Evolutionary conservation across 2,329 filamentous ascomycete species (phyloP), one percentile per base, ranked within the genome.

Genomic region (Orbilia javanica): DNA sequence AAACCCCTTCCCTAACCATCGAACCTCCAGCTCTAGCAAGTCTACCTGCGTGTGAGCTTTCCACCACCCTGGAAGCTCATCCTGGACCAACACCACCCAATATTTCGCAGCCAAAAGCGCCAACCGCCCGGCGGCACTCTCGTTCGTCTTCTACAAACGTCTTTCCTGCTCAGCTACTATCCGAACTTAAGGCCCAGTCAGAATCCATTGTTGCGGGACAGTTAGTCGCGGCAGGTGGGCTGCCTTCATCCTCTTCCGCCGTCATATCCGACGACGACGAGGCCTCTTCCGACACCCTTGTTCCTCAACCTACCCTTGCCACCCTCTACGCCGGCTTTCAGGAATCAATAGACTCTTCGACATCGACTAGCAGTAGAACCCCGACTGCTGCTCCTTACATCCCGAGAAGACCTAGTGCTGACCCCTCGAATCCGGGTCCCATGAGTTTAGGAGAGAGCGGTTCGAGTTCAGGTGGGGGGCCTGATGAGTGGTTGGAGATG

Each of bases 401-500:
- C 22, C 64, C 62, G 20, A 52, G 50, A 65, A 76, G 68, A 72
- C 72, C 72, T 65, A 75, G 71, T 66, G 77, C 79, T 62, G 80
- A 79, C 50, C 79, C 70, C 62, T 80, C 69, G 69, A 77, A 79
- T 29, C 66, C 65, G 44, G 65, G 63, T 66, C 82, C 74, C 31
- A 88, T 88, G 86, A 84, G 83, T 53, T 86, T 86, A 81, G 85
- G 87, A 76, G 87, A 86, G 80, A 88, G 89, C 80, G 89, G 97
- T 81, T 95, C 96, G 74, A 93, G 90, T 80, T 90, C 92, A 72
- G 93, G 93, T 84, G 93, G 94, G 44, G 93, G 93, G 13, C 90
- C 96, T 36, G 93, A 97, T 84, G 94, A 98, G 86, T 99, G 96
- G 96, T 88, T 99, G 34, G 93, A 96, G 83, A 93, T 96, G 85